Conservation (phyloP, 1,139 yeast species). For the Candida glucosophila region DNA sequence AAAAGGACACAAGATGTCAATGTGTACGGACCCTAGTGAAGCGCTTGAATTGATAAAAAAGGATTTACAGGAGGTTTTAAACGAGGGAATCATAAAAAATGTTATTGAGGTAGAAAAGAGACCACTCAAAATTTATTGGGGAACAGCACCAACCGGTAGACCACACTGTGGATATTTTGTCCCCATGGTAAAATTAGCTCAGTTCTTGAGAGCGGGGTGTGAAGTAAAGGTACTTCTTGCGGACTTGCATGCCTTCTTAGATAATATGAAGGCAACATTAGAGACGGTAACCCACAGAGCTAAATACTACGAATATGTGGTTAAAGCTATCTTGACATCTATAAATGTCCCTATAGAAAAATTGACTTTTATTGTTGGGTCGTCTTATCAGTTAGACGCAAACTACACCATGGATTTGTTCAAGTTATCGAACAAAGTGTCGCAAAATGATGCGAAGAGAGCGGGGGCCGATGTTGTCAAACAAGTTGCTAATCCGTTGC, state of each 20-base stretch:
- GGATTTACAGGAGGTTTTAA: slow-evolving; percentile 85
- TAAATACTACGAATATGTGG: slow-evolving; percentile 73
- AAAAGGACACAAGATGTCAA: slow-evolving; percentile 11
- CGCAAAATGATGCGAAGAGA: slow-evolving; percentile 94
- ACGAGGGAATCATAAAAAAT: slow-evolving; percentile 80
- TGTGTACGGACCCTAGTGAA: slow-evolving; percentile 40
- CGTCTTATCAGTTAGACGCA: slow-evolving; percentile 72
- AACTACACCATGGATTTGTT: slow-evolving; percentile 86
- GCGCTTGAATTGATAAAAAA: slow-evolving; percentile 74
- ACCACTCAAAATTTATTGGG: slow-evolving; percentile 90
- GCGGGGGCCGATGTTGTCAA: slow-evolving; percentile 99
- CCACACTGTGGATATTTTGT: slow-evolving; percentile 99
- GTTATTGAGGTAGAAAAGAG: slow-evolving; percentile 74
- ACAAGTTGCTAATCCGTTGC: slow-evolving; percentile 88
- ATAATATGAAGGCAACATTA: slow-evolving; percentile 96
- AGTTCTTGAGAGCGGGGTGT: slow-evolving; percentile 92
- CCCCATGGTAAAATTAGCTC: slow-evolving; percentile 94
- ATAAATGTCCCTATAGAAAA: slow-evolving; percentile 89
- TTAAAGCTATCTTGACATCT: slow-evolving; percentile 76
- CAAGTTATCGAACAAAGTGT: slow-evolving; percentile 70
- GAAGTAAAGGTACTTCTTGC: slow-evolving; percentile 89
- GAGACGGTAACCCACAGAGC: slow-evolving; percentile 88
- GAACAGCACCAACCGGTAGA: slow-evolving; percentile 74
- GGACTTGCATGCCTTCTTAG: slow-evolving; percentile 95
- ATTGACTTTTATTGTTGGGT: slow-evolving; percentile 77